A percentile compares a stretch with the other conserved stretches of the same genome.
phyloP scores from a whole-genome alignment of 2,329 filamentous ascomycete genomes.

The Calonectria naviculata region DNA sequence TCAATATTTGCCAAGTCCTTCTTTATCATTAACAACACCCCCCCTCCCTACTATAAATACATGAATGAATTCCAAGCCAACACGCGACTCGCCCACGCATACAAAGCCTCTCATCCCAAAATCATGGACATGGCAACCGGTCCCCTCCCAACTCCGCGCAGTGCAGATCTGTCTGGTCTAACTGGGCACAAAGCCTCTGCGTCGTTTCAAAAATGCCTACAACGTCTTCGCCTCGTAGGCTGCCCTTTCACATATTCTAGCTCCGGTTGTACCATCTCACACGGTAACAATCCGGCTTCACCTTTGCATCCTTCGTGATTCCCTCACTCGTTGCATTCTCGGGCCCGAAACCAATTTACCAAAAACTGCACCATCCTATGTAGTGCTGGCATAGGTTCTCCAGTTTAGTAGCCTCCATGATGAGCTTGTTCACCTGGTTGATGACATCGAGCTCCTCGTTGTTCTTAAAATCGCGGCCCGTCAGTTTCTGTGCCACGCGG shows the following conservation, averaged over 20 bases:
- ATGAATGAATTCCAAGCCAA: slow-evolving; percentile 16
- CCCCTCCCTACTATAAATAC: slow-evolving; percentile 19
- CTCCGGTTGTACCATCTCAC: neutral
- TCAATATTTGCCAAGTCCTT: neutral
- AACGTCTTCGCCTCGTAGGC: neutral
- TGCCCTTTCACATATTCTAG: neutral
- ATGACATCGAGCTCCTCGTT: slow-evolving; percentile 86
- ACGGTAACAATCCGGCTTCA: neutral
- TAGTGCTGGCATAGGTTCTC: slow-evolving; percentile 99
- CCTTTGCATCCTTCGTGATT: neutral
- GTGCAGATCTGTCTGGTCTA: slow-evolving; percentile 17
- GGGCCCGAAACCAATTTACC: slow-evolving; percentile 63
- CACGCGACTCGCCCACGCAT: neutral
- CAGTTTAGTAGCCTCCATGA: slow-evolving; percentile 94
- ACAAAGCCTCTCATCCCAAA: slow-evolving; percentile 23
- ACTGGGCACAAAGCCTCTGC: neutral
- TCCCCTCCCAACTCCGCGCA: slow-evolving; percentile 32
- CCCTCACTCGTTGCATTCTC: neutral
- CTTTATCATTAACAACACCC: slow-evolving; percentile 5
- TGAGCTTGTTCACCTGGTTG: slow-evolving; percentile 92
- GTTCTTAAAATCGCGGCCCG: slow-evolving; percentile 90
- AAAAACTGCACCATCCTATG: slow-evolving; percentile 99
- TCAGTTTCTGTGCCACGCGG: slow-evolving; percentile 94
- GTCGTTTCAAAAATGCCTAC: slow-evolving; percentile 6
- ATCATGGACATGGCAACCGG: slow-evolving; percentile 18